These are phyloP conservation scores for Cutaneotrichosporon dermatis DNA, from an alignment of 1,284 basidiomycete genomes.

Conservation along the genomic window DNA sequence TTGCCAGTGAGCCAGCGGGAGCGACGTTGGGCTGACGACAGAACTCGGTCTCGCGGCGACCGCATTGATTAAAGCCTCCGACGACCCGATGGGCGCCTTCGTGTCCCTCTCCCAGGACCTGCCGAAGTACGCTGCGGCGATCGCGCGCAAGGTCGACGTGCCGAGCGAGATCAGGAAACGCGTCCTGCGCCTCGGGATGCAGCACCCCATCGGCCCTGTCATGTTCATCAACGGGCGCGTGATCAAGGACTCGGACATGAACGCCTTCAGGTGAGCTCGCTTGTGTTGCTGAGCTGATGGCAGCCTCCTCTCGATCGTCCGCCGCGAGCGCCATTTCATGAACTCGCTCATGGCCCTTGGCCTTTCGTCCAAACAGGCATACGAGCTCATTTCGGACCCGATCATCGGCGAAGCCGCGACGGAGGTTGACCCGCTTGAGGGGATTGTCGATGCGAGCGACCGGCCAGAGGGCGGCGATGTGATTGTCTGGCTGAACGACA, in stretches of 20 bases:
- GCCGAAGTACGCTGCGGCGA: slow-evolving; percentile 70
- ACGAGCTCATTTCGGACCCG: slow-evolving; percentile 66
- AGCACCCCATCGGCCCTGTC: slow-evolving; percentile 24
- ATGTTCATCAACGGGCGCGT: slow-evolving; percentile 75
- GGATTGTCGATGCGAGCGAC: slow-evolving; percentile 82
- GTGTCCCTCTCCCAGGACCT: slow-evolving; percentile 77
- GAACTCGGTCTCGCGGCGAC: slow-evolving; percentile 69
- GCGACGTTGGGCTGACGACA: slow-evolving; percentile 31
- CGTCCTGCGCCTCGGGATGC: slow-evolving; percentile 53
- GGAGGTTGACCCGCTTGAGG: slow-evolving; percentile 59
- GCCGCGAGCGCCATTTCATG: slow-evolving; percentile 68
- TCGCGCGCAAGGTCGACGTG: slow-evolving; percentile 61
- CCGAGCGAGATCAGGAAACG: slow-evolving; percentile 55
- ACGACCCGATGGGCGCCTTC: slow-evolving; percentile 60
- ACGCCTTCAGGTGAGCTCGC: slow-evolving; percentile 59
- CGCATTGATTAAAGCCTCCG: slow-evolving; percentile 64
- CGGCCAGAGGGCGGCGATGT: slow-evolving; percentile 68
- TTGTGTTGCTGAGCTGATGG: slow-evolving; percentile 12
- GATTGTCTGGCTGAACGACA: slow-evolving; percentile 83
- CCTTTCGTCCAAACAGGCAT: slow-evolving; percentile 60
- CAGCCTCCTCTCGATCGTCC: slow-evolving; percentile 65
- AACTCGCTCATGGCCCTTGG: slow-evolving; percentile 60
- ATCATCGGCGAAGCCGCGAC: slow-evolving; percentile 56
- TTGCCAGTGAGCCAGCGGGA: slow-evolving; percentile 51
- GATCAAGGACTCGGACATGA: slow-evolving; percentile 62